A percentile compares a stretch with the other conserved stretches of the same genome.
Conservation (phyloP, 108 stramenopile species). For the Poteriospumella lacustris region DNA sequence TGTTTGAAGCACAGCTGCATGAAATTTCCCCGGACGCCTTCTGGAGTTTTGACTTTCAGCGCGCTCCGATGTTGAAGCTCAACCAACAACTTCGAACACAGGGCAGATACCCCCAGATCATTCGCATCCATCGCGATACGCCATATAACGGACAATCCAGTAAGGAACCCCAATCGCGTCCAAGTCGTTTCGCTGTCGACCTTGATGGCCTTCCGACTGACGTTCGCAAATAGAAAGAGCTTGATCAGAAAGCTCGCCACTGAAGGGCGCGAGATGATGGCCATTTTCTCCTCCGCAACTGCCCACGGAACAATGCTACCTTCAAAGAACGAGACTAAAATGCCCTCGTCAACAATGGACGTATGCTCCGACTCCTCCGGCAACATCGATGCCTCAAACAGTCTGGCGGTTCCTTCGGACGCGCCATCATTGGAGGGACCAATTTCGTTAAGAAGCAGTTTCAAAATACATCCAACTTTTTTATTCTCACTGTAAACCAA, state of each 20-base stretch:
- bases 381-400: too few species aligned
- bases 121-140: not conserved
- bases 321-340: not conserved
- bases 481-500: not conserved
- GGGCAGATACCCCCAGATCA: not conserved
- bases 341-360: not conserved
- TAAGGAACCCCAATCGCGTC: not conserved
- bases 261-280: not conserved
- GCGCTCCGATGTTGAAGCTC: conserved; percentile 27
- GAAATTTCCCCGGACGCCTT: not conserved
- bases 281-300: not conserved
- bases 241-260: conserved; percentile 4
- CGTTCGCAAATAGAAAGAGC: conserved; percentile 2
- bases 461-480: too few species aligned
- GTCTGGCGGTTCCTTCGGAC: not conserved
- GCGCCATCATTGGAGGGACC: not conserved
- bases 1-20: conserved; percentile 19
- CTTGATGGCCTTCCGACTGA: not conserved
- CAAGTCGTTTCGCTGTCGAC: not conserved
- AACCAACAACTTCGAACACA: not conserved
- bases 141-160: conserved; percentile 5
- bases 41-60: not conserved
- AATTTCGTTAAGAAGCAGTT: not conserved
- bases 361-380: not conserved
- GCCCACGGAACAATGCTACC: not conserved